Base-by-base conservation (phyloP, 2,329 filamentous ascomycete genomes). In the Aspergillus pseudoterreus region DNA sequence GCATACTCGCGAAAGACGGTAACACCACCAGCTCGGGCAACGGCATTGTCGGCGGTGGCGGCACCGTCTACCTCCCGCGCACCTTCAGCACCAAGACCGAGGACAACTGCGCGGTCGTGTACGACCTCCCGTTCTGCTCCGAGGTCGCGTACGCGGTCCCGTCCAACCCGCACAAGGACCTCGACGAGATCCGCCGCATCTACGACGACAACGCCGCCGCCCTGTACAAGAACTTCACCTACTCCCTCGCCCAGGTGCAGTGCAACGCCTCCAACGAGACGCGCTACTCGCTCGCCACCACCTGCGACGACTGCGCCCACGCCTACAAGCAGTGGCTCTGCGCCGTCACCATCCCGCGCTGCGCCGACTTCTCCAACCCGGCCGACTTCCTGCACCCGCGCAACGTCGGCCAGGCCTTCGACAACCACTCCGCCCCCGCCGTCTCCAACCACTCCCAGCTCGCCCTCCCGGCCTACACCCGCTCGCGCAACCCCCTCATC, bases 311-410 rank as follows among this genome's bases (percentile, higher is more conserved):
- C 69, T 99, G 94, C 71, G 82, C 78, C 14, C 64, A 68, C 1
- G 90, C 90, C 8, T 99, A 99, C 79, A 96, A 95, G 70, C 79
- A 85, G 64, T 99, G 94, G 94, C 84, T 99, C 17, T 99, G 94
- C 75, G 88, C 90, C 21, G 91, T 97, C 24, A 87, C 85, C 14
- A 94, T 99, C 55, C 94, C 94, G 1, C 88, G 92, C 27, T 99
- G 94, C 75, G 86, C 90, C 64, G 92, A 96, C 72, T 94, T 88
- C 62, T 82, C 79, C 46, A 82, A 78, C 45, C 63, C 69, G 1
- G 75, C 77, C 12, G 48, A 76, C 1, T 84, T 75, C 64, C 78
- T 90, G 2, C 82, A 85, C 54, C 76, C 80, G 17, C 87, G 94
- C 43, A 94, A 92, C 63, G 80, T 90, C 48, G 83, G 78, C 30